phyloP scores from a whole-genome alignment of 139 green algal genomes.

The Desmodesmus armatus region DNA sequence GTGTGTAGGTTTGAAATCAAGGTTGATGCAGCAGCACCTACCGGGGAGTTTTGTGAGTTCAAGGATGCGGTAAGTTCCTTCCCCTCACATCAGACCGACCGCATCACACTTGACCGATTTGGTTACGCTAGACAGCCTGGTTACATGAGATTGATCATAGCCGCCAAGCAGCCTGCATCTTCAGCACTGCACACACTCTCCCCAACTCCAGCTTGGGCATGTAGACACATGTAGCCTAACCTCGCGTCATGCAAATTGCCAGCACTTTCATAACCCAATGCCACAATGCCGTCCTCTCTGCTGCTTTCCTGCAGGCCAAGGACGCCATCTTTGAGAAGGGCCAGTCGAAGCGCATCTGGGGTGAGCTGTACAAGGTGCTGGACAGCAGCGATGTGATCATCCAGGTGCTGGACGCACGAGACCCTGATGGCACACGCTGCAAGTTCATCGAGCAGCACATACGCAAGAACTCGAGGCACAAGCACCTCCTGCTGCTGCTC shows the following conservation, averaged over 20 bases:
- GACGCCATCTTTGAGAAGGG: slow-evolving; percentile 94
- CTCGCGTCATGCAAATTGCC: too few relatives aligned
- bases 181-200: too few relatives aligned
- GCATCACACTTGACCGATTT: too few relatives aligned
- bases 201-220: too few relatives aligned
- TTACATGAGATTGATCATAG: too few relatives aligned
- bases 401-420: slow-evolving; percentile 97
- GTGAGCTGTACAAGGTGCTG: slow-evolving; percentile 99
- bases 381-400: slow-evolving; percentile 98
- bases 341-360: slow-evolving; percentile 98
- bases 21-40: background rate
- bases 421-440: slow-evolving; percentile 97
- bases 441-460: slow-evolving; percentile 94
- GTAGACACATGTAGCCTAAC: too few relatives aligned
- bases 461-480: slow-evolving; percentile 91
- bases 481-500: slow-evolving; percentile 98
- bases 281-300: background rate
- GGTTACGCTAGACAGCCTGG: too few relatives aligned
- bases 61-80: slow-evolving; percentile 51
- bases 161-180: too few relatives aligned
- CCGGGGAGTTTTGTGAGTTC: slow-evolving; percentile 33
- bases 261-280: too few relatives aligned
- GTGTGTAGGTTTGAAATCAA: slow-evolving; percentile 49
- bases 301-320: slow-evolving; percentile 34
- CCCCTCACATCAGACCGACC: too few relatives aligned